Base-by-base conservation (phyloP, 2,329 filamentous ascomycete genomes). In the Trichoderma lentiforme region DNA sequence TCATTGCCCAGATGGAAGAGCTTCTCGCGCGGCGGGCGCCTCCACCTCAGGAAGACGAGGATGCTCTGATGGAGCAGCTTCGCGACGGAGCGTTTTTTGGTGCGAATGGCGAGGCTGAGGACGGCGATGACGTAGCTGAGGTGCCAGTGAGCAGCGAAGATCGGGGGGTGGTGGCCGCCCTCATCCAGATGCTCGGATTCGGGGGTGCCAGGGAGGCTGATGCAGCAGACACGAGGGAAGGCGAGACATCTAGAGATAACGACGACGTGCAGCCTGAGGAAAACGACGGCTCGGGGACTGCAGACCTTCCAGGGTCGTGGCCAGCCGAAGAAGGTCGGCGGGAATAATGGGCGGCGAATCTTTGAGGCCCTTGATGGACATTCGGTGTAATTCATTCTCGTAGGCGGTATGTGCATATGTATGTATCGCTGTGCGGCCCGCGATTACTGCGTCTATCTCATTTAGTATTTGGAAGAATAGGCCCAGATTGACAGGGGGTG, bases 291-390 rank as follows among this genome's bases (percentile, higher is more conserved):
- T 36, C 30, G 30, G 63, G 32, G 4, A 14, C 51, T 26, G 15
- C 30, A 9, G 63, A 66, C 14, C 28, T 79, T 12, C 81, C 81
- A 14, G 81, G 81, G 36, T 78, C 79, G 36, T 82, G 81, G 81
- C 81, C 81, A 18, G 77, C 76, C n/a, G 79, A 78, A 30, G 71
- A 76, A 12, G 71, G 57, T 36, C 73, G 70, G 53, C 26, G 70
- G 34, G 60, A 51, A 64, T 56, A 58, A 51, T 36, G 21, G 47
- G 43, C 32, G 28, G 24, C 24, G 18, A 30, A 24, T 15, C 28
- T 8, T 30, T 24, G 51, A 39, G 57, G 12, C 34, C 24, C 56
- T 15, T 47, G 51, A 36, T 26, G 47, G 47, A 9, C 15, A 21
- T 11, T 39, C 9, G 32, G n/a, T 24, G 51, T 34, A 28, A 26